phyloP scores from a whole-genome alignment of 2,329 filamentous ascomycete genomes.

The Neonectria sp. region DNA sequence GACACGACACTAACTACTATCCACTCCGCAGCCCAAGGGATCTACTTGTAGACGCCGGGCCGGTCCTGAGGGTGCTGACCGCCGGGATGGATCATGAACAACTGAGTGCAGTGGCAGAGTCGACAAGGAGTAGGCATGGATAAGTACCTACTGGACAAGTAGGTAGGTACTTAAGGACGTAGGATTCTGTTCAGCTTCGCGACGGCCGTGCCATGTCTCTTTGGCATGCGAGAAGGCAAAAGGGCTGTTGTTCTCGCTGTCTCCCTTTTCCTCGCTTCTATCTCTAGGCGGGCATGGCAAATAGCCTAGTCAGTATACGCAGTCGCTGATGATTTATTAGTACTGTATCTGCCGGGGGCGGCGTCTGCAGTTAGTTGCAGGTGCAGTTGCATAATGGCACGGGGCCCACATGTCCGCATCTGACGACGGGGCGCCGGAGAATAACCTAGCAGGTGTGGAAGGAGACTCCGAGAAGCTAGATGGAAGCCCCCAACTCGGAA shows the following conservation, averaged over 20 bases:
- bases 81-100: conserved; percentile 6
- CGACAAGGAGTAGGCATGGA: not conserved
- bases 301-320: too few species aligned
- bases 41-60: conserved; percentile 15
- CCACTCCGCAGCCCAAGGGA: not conserved
- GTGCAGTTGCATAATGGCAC: conserved; percentile 4
- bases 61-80: conserved; percentile 23
- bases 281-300: too few species aligned
- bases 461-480: conserved; percentile 1
- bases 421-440: conserved; percentile 3
- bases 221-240: not conserved
- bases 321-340: not conserved
- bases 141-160: not conserved
- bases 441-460: not conserved
- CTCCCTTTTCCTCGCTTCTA: not conserved
- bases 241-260: not conserved
- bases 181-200: too few species aligned
- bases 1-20: not conserved
- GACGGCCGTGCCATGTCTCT: not conserved
- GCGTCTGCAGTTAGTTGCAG: conserved; percentile 10
- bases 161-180: not conserved
- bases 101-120: not conserved
- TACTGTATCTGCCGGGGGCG: conserved; percentile 16
- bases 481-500: not conserved
- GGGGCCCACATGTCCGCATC: not conserved